Evolutionary conservation across 345 rosid genomes (phyloP).

Genomic region (Alliaria petiolata): DNA sequence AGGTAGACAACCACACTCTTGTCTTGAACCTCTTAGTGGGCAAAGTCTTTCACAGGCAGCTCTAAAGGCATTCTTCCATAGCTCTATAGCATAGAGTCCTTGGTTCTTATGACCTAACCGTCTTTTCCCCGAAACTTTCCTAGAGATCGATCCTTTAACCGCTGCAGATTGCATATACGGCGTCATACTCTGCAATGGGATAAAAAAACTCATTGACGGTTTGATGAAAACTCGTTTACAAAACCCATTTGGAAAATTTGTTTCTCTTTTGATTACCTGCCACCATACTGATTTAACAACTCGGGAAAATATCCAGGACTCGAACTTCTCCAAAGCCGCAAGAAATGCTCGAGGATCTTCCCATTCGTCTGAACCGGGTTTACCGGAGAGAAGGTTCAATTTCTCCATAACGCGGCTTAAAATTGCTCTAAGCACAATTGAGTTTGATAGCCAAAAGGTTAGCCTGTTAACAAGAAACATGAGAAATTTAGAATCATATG

Average conservation of each 20-base stretch:
- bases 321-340: slow-evolving; percentile 72
- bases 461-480: slow-evolving; percentile 41
- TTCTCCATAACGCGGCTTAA: slow-evolving; percentile 45
- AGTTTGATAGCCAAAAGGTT: slow-evolving; percentile 91
- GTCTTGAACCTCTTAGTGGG: slow-evolving; percentile 76
- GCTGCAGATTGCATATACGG: slow-evolving; percentile 83
- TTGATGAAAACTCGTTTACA: not conserved
- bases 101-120: slow-evolving; percentile 59
- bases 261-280: slow-evolving; percentile 54
- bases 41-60: slow-evolving; percentile 93
- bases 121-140: slow-evolving; percentile 52
- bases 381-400: slow-evolving; percentile 14
- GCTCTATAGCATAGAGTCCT: slow-evolving; percentile 65
- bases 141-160: slow-evolving; percentile 54
- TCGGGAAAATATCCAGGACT: slow-evolving; percentile 86
- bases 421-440: slow-evolving; percentile 68
- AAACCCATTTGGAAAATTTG: not conserved
- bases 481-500: not conserved
- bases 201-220: not conserved
- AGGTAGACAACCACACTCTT: slow-evolving; percentile 87
- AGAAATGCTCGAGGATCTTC: slow-evolving; percentile 55
- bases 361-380: slow-evolving; percentile 46
- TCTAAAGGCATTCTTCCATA: slow-evolving; percentile 88
- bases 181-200: slow-evolving; percentile 59
- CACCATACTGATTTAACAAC: slow-evolving; percentile 91